phyloP scores from a whole-genome alignment of 1,284 basidiomycete species.

The Wolfiporia cocos region DNA sequence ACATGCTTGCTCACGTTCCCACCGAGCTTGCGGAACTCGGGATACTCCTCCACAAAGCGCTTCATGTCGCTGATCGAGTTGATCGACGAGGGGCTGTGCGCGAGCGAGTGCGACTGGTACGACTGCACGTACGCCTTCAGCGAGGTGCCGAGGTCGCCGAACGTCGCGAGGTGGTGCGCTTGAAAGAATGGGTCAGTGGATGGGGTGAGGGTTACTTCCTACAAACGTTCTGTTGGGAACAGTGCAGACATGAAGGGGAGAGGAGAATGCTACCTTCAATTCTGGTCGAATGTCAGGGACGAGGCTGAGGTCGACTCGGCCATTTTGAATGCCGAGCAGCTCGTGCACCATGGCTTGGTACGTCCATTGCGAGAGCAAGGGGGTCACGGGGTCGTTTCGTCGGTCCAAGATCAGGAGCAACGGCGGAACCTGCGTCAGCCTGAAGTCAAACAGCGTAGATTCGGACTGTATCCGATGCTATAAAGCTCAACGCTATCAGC shows the following conservation, averaged over 20 bases:
- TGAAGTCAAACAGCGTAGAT: conserved; percentile 71
- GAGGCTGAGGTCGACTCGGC: conserved; percentile 79
- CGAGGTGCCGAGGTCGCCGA: conserved; percentile 93
- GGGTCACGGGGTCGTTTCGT: conserved; percentile 96
- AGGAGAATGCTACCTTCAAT: conserved; percentile 55
- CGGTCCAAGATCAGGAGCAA: conserved; percentile 81
- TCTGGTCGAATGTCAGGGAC: conserved; percentile 89
- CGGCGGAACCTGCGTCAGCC: conserved; percentile 70
- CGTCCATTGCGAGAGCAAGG: conserved; percentile 97
- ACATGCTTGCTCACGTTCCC: conserved; percentile 99
- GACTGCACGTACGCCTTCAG: conserved; percentile 93
- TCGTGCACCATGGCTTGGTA: conserved; percentile 99
- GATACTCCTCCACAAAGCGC: conserved; percentile 96
- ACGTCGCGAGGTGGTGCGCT: conserved; percentile 88
- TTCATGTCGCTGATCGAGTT: conserved; percentile 99
- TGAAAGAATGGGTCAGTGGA: conserved; percentile 95
- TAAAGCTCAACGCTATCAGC: conserved; percentile 2
- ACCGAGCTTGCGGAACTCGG: conserved; percentile 93
- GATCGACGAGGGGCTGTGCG: conserved; percentile 76
- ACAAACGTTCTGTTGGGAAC: too few species aligned
- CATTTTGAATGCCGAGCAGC: conserved; percentile 90
- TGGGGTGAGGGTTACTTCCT: conserved; percentile 94
- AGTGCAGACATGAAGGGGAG: background rate
- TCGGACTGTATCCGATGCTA: conserved; percentile 73
- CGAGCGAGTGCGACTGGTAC: conserved; percentile 84